A percentile compares a stretch with the other conserved stretches of the same genome.
Conservation (phyloP, 306 rosid species). For the Cotoneaster glaucophyllus region DNA sequence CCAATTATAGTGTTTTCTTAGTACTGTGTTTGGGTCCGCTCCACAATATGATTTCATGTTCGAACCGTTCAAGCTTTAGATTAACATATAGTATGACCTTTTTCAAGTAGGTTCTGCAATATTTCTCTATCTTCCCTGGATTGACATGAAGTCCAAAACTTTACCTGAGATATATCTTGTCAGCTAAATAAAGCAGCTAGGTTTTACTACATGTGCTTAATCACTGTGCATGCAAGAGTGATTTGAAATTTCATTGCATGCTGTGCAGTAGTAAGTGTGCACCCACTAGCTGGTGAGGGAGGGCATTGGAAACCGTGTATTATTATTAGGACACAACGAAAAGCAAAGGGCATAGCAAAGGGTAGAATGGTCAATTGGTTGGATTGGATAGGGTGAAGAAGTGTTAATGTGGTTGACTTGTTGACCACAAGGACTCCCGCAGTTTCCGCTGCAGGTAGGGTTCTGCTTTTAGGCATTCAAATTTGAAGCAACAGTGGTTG, state of each 20-base stretch:
- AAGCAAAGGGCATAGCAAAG: neutral
- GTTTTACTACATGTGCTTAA: neutral
- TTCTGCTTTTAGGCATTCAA: conserved; percentile 8
- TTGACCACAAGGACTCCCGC: conserved; percentile 16
- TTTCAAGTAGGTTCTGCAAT: neutral
- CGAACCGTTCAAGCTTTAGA: too few species aligned
- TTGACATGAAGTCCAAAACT: neutral
- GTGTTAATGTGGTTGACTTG: neutral
- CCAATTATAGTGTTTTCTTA: neutral
- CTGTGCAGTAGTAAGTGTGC: neutral
- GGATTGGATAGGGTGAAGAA: neutral
- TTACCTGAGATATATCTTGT: neutral
- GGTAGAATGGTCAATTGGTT: neutral
- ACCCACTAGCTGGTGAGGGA: neutral
- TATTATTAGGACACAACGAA: neutral
- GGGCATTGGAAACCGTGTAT: neutral
- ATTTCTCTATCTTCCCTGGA: too few species aligned
- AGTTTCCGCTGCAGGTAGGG: conserved; percentile 10
- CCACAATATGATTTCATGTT: too few species aligned
- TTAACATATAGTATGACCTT: too few species aligned
- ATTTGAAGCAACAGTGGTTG: neutral
- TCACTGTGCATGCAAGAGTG: neutral
- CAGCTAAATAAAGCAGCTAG: neutral
- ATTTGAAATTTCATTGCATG: neutral
- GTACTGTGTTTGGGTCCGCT: too few species aligned